phyloP scores from a whole-genome alignment of 1,284 basidiomycete genomes.

The Ceraceosorus guamensis region DNA sequence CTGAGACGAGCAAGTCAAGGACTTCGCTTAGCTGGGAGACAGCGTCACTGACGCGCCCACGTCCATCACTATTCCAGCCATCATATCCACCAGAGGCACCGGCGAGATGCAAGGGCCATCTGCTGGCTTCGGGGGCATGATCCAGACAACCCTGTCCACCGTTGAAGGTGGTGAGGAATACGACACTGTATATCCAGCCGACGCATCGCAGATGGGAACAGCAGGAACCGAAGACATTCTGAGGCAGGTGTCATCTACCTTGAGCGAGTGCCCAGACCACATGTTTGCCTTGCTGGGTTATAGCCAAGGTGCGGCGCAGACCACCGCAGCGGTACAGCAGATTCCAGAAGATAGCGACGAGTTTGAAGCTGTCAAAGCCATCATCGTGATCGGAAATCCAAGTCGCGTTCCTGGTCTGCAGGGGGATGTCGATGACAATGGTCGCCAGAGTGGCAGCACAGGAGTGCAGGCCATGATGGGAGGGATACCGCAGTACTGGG shows the following conservation, averaged over 20 bases:
- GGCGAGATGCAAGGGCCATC: conserved; percentile 26
- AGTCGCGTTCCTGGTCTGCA: conserved; percentile 32
- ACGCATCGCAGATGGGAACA: too few species aligned
- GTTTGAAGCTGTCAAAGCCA: conserved; percentile 40
- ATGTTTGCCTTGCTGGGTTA: conserved; percentile 28
- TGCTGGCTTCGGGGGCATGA: conserved; percentile 27
- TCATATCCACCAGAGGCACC: background rate
- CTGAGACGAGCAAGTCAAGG: too few species aligned
- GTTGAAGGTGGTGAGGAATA: conserved; percentile 28
- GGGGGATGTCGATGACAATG: conserved; percentile 40
- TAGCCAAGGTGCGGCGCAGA: conserved; percentile 26
- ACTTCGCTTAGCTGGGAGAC: too few species aligned
- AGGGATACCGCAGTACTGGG: background rate
- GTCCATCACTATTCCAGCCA: background rate
- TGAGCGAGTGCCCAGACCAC: conserved; percentile 12
- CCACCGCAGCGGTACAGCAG: conserved; percentile 35
- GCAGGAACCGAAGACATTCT: background rate
- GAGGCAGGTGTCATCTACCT: conserved; percentile 11
- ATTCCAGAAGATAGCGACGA: conserved; percentile 16
- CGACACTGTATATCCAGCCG: conserved; percentile 35
- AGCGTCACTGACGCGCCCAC: too few species aligned
- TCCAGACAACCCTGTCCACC: conserved; percentile 13
- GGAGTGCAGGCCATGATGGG: background rate
- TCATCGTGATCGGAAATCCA: conserved; percentile 45
- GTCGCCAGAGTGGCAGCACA: conserved; percentile 16